phyloP scores from a whole-genome alignment of 169 alveolate genomes.

The Amoebophrya sp. region DNA sequence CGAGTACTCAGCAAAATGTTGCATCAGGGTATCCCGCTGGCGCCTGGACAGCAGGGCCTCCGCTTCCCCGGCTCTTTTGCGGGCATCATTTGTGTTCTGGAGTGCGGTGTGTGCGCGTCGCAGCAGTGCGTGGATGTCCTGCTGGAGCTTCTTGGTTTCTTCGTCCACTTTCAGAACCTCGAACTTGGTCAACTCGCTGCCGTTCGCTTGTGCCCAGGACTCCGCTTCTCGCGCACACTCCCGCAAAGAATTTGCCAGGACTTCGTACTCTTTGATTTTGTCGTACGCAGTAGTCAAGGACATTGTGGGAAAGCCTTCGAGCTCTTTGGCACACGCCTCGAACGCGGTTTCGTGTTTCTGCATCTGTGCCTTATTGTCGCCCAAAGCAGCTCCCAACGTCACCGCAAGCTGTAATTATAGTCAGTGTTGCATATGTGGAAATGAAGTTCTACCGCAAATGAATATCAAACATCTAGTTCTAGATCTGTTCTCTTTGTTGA shows the following conservation, averaged over 20 bases:
- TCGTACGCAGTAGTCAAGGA: not conserved
- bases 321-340: not conserved
- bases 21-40: not conserved
- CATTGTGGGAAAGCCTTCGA: too few relatives aligned
- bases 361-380: not conserved
- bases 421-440: not conserved
- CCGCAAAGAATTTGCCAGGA: not conserved
- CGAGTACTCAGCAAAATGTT: not conserved
- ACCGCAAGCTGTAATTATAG: not conserved
- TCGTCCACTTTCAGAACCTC: not conserved
- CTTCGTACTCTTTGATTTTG: not conserved
- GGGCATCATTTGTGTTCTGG: not conserved
- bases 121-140: not conserved
- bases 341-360: too few relatives aligned
- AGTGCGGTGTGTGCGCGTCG: not conserved
- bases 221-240: not conserved
- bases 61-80: not conserved
- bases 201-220: not conserved
- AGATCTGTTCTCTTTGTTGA: not conserved
- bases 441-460: not conserved
- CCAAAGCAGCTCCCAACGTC: not conserved
- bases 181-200: not conserved
- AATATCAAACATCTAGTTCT: not conserved
- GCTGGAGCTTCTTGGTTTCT: not conserved
- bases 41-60: not conserved